Evolutionary conservation across 2,329 filamentous ascomycete genomes (phyloP).

Genomic region (Microcyclosporella mali): DNA sequence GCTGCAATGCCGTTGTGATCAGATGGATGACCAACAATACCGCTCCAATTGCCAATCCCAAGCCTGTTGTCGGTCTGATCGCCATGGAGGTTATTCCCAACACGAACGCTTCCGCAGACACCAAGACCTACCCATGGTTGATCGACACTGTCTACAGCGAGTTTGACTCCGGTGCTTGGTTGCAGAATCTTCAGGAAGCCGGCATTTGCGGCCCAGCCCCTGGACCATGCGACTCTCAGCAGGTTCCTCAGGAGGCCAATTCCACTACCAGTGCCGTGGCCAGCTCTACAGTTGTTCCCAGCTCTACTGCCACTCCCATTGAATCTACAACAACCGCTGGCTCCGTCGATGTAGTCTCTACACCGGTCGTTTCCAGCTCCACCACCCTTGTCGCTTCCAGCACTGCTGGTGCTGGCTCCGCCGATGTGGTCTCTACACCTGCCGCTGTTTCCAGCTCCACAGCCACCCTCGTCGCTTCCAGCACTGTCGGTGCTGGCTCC

Average conservation of each 20-base stretch:
- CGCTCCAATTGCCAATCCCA: conserved; percentile 17
- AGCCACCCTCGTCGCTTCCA: too few relatives aligned
- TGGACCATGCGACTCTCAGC: neutral
- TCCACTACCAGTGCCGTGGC: too few relatives aligned
- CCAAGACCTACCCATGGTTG: conserved; percentile 21
- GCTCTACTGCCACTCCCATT: too few relatives aligned
- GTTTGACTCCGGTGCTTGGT: conserved; percentile 30
- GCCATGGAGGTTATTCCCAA: conserved; percentile 16
- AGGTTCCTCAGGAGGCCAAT: neutral
- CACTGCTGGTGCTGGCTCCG: too few relatives aligned
- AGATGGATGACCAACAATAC: conserved; percentile 28
- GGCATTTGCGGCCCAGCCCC: conserved; percentile 11
- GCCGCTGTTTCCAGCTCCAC: too few relatives aligned
- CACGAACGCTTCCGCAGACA: conserved; percentile 7
- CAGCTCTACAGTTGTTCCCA: too few relatives aligned
- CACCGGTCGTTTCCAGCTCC: too few relatives aligned
- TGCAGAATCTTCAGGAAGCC: conserved; percentile 25
- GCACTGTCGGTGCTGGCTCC: too few relatives aligned
- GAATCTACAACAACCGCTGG: too few relatives aligned
- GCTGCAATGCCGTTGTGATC: conserved; percentile 26
- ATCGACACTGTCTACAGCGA: conserved; percentile 28
- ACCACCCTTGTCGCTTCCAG: too few relatives aligned
- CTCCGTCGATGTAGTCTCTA: too few relatives aligned
- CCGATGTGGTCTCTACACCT: too few relatives aligned
- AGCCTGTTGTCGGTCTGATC: conserved; percentile 26